phyloP scores from a whole-genome alignment of 805 yeast species.

The Candida succiphila region DNA sequence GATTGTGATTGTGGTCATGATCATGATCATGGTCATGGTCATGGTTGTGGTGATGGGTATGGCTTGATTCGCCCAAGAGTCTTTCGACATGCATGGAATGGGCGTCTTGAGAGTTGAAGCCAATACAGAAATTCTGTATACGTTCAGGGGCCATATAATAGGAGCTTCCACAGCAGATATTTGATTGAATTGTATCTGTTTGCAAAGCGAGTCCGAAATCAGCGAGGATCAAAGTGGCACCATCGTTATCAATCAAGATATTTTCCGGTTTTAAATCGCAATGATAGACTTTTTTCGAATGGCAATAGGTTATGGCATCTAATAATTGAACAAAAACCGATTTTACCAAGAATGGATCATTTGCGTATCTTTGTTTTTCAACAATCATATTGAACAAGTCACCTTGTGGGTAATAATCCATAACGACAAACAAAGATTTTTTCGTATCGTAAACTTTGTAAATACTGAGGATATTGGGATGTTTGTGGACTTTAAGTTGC shows the following conservation, averaged over 20 bases:
- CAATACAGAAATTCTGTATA: constrained; percentile 29
- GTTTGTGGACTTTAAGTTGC: constrained; percentile 67
- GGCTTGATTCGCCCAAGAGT: constrained; percentile 8
- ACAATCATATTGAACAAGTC: constrained; percentile 84
- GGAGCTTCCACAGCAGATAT: constrained; percentile 76
- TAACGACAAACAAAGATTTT: constrained; percentile 54
- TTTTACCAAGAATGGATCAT: constrained; percentile 40
- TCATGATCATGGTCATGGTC: constrained; percentile 11
- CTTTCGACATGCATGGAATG: constrained; percentile 21
- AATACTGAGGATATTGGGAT: constrained; percentile 70
- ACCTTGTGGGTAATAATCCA: constrained; percentile 82
- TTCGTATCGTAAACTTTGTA: constrained; percentile 61
- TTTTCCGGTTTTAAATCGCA: constrained; percentile 96
- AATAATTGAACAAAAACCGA: constrained; percentile 66
- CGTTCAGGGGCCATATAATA: constrained; percentile 94
- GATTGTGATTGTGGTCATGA: too few species aligned
- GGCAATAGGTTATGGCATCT: constrained; percentile 77
- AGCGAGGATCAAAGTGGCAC: constrained; percentile 50
- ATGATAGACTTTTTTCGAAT: constrained; percentile 75
- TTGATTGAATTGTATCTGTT: constrained; percentile 45
- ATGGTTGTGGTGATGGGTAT: constrained; percentile 17
- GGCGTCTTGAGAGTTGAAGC: constrained; percentile 20
- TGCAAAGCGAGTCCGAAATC: constrained; percentile 88
- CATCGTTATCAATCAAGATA: constrained; percentile 55
- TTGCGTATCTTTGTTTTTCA: constrained; percentile 52